A percentile compares a stretch with the other conserved stretches of the same genome.
phyloP scores from a whole-genome alignment of 2,329 filamentous ascomycete genomes.

The Fragosphaeria purpurea region DNA sequence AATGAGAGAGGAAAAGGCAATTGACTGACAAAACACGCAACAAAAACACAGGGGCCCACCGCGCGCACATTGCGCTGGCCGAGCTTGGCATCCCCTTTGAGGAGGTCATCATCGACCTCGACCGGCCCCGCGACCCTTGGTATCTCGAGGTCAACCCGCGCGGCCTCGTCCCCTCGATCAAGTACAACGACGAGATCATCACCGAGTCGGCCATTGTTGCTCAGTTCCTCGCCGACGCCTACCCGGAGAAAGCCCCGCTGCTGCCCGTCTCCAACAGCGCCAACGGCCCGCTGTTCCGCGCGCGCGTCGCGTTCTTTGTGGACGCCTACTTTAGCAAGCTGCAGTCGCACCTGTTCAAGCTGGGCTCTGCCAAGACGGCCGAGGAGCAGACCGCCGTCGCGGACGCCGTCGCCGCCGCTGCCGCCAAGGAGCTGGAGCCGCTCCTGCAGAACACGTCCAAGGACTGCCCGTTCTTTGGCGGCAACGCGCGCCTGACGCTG shows the following conservation, averaged over 20 bases:
- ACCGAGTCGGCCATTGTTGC: constrained; percentile 65
- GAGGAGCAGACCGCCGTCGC: constrained; percentile 39
- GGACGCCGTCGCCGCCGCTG: constrained; percentile 40
- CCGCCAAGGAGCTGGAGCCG: constrained; percentile 65
- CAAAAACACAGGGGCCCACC: constrained; percentile 49
- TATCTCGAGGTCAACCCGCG: constrained; percentile 72
- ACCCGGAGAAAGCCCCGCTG: constrained; percentile 44
- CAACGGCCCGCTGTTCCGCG: constrained; percentile 51
- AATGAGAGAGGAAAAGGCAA: too few species aligned
- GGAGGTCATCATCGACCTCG: constrained; percentile 63
- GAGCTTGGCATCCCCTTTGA: constrained; percentile 58
- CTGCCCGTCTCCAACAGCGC: constrained; percentile 43
- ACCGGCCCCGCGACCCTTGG: constrained; percentile 56
- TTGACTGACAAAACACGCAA: not conserved
- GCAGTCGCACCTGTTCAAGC: constrained; percentile 33
- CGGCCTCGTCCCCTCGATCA: constrained; percentile 63
- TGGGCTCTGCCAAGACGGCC: constrained; percentile 34
- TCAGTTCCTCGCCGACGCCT: constrained; percentile 59
- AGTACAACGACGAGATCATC: constrained; percentile 57
- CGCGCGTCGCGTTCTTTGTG: constrained; percentile 59
- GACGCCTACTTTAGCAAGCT: constrained; percentile 25
- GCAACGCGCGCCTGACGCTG: constrained; percentile 54
- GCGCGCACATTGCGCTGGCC: constrained; percentile 60
- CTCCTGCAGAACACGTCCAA: constrained; percentile 39
- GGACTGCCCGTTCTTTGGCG: constrained; percentile 50